phyloP scores from a whole-genome alignment of 2,329 filamentous ascomycete species.

The Metarhizium anisopliae region DNA sequence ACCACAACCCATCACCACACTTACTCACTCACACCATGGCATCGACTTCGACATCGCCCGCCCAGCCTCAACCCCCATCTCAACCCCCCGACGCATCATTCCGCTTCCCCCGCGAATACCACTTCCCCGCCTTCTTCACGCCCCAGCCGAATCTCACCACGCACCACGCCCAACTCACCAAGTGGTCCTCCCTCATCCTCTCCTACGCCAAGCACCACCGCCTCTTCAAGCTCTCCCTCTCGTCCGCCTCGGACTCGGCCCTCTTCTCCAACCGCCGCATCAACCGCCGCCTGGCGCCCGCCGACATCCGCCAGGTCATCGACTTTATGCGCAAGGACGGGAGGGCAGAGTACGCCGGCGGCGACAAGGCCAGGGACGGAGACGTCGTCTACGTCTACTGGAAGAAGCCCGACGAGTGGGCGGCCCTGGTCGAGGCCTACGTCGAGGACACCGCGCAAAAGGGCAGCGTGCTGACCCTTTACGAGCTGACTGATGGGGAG shows the following conservation, averaged over 20 bases:
- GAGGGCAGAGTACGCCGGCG: constrained; percentile 55
- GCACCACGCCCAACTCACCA: constrained; percentile 64
- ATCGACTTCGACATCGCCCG: constrained; percentile 35
- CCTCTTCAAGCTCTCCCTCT: constrained; percentile 65
- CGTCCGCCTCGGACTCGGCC: constrained; percentile 39
- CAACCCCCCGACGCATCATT: constrained; percentile 27
- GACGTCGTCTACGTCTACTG: constrained; percentile 70
- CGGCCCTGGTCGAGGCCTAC: constrained; percentile 65
- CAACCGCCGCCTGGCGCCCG: constrained; percentile 37
- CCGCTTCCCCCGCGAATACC: constrained; percentile 55
- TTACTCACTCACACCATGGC: not conserved
- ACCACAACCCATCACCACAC: too few relatives aligned
- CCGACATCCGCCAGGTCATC: constrained; percentile 49
- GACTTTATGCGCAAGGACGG: constrained; percentile 51
- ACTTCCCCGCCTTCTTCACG: constrained; percentile 81
- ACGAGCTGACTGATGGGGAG: constrained; percentile 87
- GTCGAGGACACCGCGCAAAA: constrained; percentile 84
- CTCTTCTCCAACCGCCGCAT: constrained; percentile 52
- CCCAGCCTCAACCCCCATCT: constrained; percentile 57
- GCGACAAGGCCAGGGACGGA: constrained; percentile 12
- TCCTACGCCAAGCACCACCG: constrained; percentile 73
- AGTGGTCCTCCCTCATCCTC: constrained; percentile 82
- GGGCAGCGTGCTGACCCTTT: constrained; percentile 81
- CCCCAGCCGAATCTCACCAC: constrained; percentile 67
- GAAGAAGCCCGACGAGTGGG: constrained; percentile 87